Base-by-base conservation (phyloP, 768 basidiomycete species). In the Suillus variegatus region DNA sequence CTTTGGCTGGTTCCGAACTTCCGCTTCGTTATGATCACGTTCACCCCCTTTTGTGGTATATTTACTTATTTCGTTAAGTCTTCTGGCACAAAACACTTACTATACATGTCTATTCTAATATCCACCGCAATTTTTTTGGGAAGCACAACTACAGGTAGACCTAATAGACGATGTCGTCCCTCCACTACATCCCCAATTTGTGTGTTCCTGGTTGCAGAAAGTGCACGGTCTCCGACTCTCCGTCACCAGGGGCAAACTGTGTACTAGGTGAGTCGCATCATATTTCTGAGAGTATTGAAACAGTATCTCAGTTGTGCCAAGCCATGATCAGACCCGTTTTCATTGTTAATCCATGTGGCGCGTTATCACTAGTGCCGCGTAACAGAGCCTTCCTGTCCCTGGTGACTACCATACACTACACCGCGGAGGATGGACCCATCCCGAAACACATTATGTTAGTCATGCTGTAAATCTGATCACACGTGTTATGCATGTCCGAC, bases 1-100 rank as follows among this genome's bases (percentile, higher is more conserved):
- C 54, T 43, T 60, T 57, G 62, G 62, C 62, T 63, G 62, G 62
- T 60, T 43, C 62, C 57, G 35, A 36, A 28, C 51, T 51, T 51
- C 25, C 28, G 25, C 20, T 49, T 22, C 32, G 2, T 55, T 54
- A 32, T 62, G 49, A 7, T 62, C 22, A 25, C 51, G 32, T 28
- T 36, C 32, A 6, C 12, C 32, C 35, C 54, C 25, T 13, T 28
- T 61, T 41, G n/a, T 18, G 57, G 22, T 38, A 32, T 32, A 41
- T 60, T 9, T 63, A n/a, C 38, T 22, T 60, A 43, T 61, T 63
- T 61, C 38, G 28, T 56, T 28, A 22, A 51, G 38, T 58, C 54
- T 41, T 63, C 35, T 63, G 20, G 36, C 36, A n/a, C 9, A 54
- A 54, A 18, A 32, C 20, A 36, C 20, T n/a, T 55, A 35, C 54